These are phyloP conservation scores for Pseudocercospora cruenta DNA, from an alignment of 2,329 filamentous ascomycete genomes.

Conservation along the genomic window DNA sequence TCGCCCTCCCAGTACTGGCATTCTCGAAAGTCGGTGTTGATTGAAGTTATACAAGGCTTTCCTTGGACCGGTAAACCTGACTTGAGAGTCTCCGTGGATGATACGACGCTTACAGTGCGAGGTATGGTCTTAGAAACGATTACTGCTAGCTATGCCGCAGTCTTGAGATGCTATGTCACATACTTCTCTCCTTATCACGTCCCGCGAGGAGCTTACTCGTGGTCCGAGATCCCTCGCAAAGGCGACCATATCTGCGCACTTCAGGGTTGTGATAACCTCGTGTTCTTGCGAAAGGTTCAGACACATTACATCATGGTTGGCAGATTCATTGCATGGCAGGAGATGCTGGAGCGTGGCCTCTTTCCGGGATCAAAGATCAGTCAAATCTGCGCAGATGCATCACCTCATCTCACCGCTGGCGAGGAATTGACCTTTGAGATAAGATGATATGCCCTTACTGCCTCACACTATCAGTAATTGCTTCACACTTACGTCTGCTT, in stretches of 20 bases:
- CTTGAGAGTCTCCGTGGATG: neutral
- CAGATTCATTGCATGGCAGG: constrained; percentile 3
- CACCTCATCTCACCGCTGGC: neutral
- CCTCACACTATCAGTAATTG: neutral
- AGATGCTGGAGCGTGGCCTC: neutral
- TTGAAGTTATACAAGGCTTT: neutral
- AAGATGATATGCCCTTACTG: neutral
- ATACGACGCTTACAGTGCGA: neutral
- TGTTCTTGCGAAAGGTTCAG: neutral
- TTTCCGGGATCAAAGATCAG: neutral
- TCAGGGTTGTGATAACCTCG: neutral
- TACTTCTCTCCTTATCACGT: neutral
- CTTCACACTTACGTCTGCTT: neutral
- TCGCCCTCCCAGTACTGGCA: neutral
- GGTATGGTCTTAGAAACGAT: neutral
- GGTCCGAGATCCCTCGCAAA: constrained; percentile 1
- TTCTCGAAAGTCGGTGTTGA: neutral
- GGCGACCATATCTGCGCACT: neutral
- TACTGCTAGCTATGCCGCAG: neutral
- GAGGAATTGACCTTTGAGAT: neutral
- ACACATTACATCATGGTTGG: neutral
- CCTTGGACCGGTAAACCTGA: neutral
- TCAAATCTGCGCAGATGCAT: neutral
- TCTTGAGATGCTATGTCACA: neutral
- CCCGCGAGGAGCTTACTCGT: neutral